Evolutionary conservation across 2,329 filamentous ascomycete species (phyloP), one percentile per base, ranked within the genome.

Genomic region (Aspergillus sp.): DNA sequence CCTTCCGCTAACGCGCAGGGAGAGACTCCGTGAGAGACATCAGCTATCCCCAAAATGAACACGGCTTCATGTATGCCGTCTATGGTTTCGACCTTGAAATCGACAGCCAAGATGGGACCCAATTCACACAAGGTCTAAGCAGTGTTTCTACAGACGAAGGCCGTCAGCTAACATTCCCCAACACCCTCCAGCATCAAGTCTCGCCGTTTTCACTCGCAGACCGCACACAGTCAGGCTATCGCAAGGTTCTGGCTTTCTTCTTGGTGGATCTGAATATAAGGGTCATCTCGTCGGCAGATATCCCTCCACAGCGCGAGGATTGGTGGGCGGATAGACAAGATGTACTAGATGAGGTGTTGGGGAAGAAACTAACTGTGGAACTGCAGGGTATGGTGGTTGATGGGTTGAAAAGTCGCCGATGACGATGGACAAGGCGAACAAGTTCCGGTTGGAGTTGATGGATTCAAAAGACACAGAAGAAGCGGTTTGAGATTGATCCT

Each of bases 171-270:
- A n/a, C n/a, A n/a, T n/a, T n/a, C n/a, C n/a, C n/a, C 19, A 49
- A 52, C 60, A 70, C 42, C 7, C 57, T 73, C 19, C 78, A 82
- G 54, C 72, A 82, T 55, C 58, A 69, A 39, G 71, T 81, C 11
- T 57, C 70, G 34, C 58, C 74, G 2, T 80, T 82, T 60, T 48
- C 62, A 10, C 67, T 81, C 7, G 54, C 56, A 27, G 75, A 85
- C 48, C 54, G 54, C 0, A 72, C 70, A 0, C 73, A 70, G 44
- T 73, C 76, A 0, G 80, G 80, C 2, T 75, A 82, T 53, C 66
- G 76, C 10, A 75, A 77, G 50, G 75, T 83, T 43, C 61, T 83
- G 0, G 75, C 75, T 0, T 65, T 84, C 33, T 83, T 76, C 56
- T 68, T 85, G 2, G 73, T 84, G 0, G 79, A 84, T 50, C 80